Evolutionary conservation across 306 rosid genomes (phyloP).

Genomic region (Medicago arabica): DNA sequence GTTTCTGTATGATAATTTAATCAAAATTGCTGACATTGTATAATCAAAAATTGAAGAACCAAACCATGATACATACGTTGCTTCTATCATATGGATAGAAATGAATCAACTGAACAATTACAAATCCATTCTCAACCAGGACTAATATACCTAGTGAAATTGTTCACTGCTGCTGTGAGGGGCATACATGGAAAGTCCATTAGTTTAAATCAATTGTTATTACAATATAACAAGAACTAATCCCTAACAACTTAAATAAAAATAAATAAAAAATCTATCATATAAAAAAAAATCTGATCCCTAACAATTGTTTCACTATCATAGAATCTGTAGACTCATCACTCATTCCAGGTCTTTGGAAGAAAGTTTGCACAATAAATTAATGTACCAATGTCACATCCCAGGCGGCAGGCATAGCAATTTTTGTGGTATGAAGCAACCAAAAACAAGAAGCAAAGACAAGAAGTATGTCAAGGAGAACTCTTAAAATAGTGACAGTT

Average conservation of each 20-base stretch:
- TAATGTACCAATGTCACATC: no score
- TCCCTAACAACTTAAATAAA: no score
- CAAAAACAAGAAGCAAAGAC: not conserved
- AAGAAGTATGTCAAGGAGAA: not conserved
- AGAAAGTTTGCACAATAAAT: no score
- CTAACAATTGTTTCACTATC: not conserved
- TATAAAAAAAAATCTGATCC: no score
- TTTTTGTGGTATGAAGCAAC: no score
- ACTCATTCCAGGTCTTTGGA: not conserved
- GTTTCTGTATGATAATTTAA: not conserved
- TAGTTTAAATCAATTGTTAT: no score
- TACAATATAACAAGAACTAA: not conserved
- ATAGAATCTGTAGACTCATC: not conserved
- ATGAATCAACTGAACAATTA: not conserved
- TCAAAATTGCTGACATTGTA: not conserved
- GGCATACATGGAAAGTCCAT: not conserved
- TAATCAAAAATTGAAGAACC: not conserved
- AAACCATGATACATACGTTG: not conserved
- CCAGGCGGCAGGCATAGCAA: no score
- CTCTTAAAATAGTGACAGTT: not conserved
- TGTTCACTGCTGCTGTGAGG: not conserved
- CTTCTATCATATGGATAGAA: not conserved
- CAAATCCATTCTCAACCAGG: not conserved
- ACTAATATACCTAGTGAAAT: not conserved
- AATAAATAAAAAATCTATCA: no score